Percentiles rank a stretch among this genome's conserved stretches.
Conservation (phyloP, 2,329 filamentous ascomycete species). For the Incumbomyces lentus region DNA sequence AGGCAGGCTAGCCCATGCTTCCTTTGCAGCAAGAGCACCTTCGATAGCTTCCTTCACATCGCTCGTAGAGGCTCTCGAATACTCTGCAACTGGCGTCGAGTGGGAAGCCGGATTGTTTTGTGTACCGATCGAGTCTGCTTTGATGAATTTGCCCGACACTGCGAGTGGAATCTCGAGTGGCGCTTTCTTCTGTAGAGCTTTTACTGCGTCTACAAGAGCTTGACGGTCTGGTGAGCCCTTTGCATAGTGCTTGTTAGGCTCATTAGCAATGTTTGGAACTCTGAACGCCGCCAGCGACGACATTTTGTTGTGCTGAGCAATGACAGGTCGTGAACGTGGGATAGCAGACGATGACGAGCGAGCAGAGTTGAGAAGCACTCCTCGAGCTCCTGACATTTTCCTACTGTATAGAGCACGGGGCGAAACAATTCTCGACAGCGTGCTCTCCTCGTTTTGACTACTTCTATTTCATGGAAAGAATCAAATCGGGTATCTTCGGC, state of each 20-base stretch:
- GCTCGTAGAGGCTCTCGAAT: conserved; percentile 66
- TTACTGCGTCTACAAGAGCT: conserved; percentile 63
- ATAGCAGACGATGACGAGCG: too few species aligned
- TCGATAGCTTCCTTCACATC: conserved; percentile 75
- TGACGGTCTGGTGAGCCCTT: conserved; percentile 73
- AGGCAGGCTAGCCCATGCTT: conserved; percentile 72
- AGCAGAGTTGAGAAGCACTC: not conserved
- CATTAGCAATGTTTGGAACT: conserved; percentile 76
- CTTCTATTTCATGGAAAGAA: not conserved
- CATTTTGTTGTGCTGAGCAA: conserved; percentile 13
- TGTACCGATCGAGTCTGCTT: conserved; percentile 51
- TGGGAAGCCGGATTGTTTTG: conserved; percentile 82
- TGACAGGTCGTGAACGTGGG: too few species aligned
- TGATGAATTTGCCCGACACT: conserved; percentile 71
- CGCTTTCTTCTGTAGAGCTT: conserved; percentile 55
- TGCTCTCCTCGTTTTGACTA: not conserved
- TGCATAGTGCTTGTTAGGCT: conserved; percentile 89
- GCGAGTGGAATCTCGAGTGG: conserved; percentile 73
- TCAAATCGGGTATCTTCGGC: not conserved
- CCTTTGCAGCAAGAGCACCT: conserved; percentile 74
- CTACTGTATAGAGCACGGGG: not conserved
- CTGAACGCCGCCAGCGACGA: conserved; percentile 73
- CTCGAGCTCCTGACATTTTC: not conserved
- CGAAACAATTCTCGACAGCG: not conserved
- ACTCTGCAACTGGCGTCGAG: conserved; percentile 63